Conservation (phyloP, 169 alveolate genomes). For the Plasmodium vinckei region DNA sequence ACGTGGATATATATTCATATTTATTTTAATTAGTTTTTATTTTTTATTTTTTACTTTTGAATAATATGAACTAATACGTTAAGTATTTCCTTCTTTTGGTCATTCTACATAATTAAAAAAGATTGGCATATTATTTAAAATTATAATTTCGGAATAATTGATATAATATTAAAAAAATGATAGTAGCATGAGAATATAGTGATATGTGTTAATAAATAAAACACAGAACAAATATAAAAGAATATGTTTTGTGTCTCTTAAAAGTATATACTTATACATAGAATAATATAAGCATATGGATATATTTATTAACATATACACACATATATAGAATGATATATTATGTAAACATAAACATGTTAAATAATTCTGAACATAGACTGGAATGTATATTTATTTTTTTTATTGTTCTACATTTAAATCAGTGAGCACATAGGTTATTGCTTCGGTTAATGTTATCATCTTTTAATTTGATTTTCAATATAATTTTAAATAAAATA, state of each 20-base stretch:
- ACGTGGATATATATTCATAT: background rate
- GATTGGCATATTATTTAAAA: background rate
- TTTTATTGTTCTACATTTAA: constrained; percentile 44
- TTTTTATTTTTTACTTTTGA: constrained; percentile 47
- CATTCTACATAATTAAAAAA: constrained; percentile 30
- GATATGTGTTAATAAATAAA: too few relatives aligned
- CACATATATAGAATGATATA: background rate
- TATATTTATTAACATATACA: constrained; percentile 11
- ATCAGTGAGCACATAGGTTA: constrained; percentile 37
- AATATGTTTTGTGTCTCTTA: too few relatives aligned
- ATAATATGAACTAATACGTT: constrained; percentile 56
- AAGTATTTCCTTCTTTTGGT: constrained; percentile 68
- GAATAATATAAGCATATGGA: background rate
- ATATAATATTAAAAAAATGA: background rate
- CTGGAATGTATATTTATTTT: background rate
- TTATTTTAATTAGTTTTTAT: background rate
- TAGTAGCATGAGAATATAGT: too few relatives aligned
- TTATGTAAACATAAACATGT: background rate
- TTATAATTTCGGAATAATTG: background rate
- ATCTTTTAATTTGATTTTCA: constrained; percentile 22
- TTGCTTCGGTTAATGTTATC: constrained; percentile 51
- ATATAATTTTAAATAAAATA: constrained; percentile 10
- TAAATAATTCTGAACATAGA: too few relatives aligned
- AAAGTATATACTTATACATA: background rate
- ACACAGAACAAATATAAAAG: too few relatives aligned